phyloP scores from a whole-genome alignment of 768 basidiomycete species.

The Scleroderma citrinum region DNA sequence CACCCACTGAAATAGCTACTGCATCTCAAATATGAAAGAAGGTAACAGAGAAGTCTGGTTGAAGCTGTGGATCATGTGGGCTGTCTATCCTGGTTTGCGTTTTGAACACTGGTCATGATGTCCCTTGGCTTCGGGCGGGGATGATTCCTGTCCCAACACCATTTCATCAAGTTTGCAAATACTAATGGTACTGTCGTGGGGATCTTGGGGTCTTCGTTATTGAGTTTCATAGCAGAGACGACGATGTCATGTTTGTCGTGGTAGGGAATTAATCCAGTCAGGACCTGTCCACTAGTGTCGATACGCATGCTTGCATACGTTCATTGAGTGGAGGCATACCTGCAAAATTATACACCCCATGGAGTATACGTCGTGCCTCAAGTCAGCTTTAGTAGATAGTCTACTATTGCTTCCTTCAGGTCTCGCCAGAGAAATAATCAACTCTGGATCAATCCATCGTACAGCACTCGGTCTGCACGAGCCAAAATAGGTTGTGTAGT shows the following conservation, averaged over 20 bases:
- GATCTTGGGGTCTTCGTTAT: not conserved
- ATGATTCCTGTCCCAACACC: slow-evolving; percentile 36
- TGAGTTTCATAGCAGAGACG: not conserved
- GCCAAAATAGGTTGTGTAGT: slow-evolving; percentile 6
- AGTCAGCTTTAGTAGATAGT: slow-evolving; percentile 12
- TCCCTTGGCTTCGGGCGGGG: slow-evolving; percentile 21
- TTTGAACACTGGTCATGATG: not conserved
- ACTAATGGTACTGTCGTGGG: not conserved
- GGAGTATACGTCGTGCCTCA: slow-evolving; percentile 36
- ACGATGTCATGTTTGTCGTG: not conserved
- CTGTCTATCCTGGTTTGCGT: too few species aligned
- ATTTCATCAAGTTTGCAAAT: slow-evolving; percentile 27
- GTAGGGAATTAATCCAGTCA: slow-evolving; percentile 4
- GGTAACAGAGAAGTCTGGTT: too few species aligned
- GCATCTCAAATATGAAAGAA: too few species aligned
- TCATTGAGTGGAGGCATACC: not conserved
- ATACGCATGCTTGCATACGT: not conserved
- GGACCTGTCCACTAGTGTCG: not conserved
- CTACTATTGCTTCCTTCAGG: not conserved
- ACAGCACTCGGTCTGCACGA: not conserved
- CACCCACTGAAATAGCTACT: too few species aligned
- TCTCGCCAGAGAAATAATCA: slow-evolving; percentile 31
- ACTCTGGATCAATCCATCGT: slow-evolving; percentile 2
- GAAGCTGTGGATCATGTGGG: too few species aligned
- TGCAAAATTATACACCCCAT: slow-evolving; percentile 25